phyloP scores from a whole-genome alignment of 1,284 basidiomycete genomes.

The Boletus albobrunnescens region DNA sequence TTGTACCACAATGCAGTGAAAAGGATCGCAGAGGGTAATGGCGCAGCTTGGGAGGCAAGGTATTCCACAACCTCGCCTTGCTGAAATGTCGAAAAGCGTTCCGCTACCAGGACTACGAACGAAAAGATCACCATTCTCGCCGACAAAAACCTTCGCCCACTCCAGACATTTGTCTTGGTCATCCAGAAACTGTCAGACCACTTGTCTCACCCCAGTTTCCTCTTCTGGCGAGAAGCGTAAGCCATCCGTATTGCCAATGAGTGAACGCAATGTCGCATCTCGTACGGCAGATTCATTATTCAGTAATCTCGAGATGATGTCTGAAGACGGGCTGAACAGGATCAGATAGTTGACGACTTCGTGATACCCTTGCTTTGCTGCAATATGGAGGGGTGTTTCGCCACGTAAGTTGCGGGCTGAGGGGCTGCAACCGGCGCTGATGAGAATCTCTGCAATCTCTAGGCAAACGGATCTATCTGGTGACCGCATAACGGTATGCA shows the following conservation, averaged over 20 bases:
- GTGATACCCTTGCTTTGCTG: not conserved
- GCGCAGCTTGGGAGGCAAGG: not conserved
- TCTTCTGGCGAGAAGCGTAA: not conserved
- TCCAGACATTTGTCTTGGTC: not conserved
- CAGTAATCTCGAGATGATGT: not conserved
- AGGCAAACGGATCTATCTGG: not conserved
- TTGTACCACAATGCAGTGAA: not conserved
- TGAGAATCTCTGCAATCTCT: constrained; percentile 1
- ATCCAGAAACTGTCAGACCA: not conserved
- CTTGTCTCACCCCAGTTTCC: not conserved
- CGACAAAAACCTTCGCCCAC: not conserved
- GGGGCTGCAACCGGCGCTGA: not conserved
- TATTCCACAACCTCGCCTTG: not conserved
- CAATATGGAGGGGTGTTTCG: constrained; percentile 4
- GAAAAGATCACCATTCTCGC: not conserved
- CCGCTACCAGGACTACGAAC: not conserved
- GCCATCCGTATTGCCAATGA: not conserved
- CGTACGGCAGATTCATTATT: rapidly evolving
- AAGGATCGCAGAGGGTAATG: not conserved
- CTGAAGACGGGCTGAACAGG: not conserved
- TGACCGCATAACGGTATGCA: constrained; percentile 1
- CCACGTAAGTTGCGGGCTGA: not conserved
- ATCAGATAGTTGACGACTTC: constrained; percentile 2
- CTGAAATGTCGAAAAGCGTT: not conserved
- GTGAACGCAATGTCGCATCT: not conserved